These are phyloP conservation scores for Closterium sp. DNA, from an alignment of 139 green algal species.

Conservation along the genomic window DNA sequence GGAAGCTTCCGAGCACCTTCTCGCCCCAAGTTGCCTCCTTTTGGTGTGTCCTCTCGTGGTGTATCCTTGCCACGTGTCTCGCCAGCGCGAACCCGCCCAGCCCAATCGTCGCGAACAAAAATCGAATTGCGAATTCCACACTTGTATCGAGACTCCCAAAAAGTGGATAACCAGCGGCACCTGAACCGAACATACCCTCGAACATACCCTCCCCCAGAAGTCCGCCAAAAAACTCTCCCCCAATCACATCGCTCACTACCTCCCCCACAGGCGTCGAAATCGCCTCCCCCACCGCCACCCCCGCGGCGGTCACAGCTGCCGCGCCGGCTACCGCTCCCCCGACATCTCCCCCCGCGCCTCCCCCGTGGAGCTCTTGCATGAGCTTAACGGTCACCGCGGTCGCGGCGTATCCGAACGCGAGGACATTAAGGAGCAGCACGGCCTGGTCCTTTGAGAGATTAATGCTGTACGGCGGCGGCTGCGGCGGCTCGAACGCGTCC, in stretches of 20 bases:
- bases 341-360: neutral
- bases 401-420: slow-evolving; percentile 20
- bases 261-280: neutral
- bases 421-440: neutral
- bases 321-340: neutral
- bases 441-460: neutral
- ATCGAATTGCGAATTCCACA: neutral
- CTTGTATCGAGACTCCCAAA: neutral
- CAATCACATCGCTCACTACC: neutral
- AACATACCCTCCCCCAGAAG: neutral
- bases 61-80: neutral
- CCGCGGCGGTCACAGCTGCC: neutral
- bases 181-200: neutral
- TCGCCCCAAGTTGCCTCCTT: neutral
- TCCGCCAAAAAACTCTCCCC: neutral
- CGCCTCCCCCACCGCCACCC: neutral
- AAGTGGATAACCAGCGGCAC: neutral
- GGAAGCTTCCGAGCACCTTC: neutral
- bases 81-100: neutral
- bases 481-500: neutral
- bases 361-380: slow-evolving; percentile 9
- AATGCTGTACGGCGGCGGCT: neutral
- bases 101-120: neutral
- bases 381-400: slow-evolving; percentile 23
- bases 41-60: neutral